Conservation (phyloP, 192 early-diverging fungal genomes). For the Umbelopsis isabellina region DNA sequence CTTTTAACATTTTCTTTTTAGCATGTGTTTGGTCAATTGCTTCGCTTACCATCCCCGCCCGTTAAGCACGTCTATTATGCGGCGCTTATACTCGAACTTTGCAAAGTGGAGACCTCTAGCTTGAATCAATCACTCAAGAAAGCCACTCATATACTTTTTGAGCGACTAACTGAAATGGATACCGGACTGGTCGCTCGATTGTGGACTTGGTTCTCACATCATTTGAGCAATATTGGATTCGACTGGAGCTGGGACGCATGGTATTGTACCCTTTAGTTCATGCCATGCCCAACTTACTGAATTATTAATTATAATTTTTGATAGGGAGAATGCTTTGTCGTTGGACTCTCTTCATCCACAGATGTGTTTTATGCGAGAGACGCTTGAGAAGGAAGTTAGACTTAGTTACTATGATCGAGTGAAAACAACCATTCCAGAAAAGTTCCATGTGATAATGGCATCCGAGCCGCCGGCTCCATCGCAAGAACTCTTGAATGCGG, state of each 20-base stretch:
- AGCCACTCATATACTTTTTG: constrained; percentile 64
- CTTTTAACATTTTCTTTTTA: not conserved
- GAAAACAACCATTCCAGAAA: constrained; percentile 73
- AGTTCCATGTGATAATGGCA: constrained; percentile 62
- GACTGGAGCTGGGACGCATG: constrained; percentile 90
- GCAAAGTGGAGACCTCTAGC: constrained; percentile 59
- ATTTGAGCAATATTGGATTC: constrained; percentile 93
- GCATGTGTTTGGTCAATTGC: constrained; percentile 52
- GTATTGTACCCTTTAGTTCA: constrained; percentile 38
- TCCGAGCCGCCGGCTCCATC: constrained; percentile 65
- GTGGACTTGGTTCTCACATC: constrained; percentile 87
- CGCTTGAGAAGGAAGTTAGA: constrained; percentile 82
- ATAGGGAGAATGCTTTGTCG: constrained; percentile 58
- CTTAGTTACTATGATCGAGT: constrained; percentile 91
- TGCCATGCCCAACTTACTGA: not conserved
- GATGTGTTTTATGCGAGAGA: constrained; percentile 83
- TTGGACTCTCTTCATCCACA: constrained; percentile 57
- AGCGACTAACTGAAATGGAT: constrained; percentile 76
- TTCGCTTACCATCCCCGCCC: constrained; percentile 50
- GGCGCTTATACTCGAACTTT: constrained; percentile 71
- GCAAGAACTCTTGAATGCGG: constrained; percentile 70
- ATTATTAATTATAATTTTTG: not conserved
- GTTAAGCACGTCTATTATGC: constrained; percentile 76
- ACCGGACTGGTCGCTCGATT: constrained; percentile 84
- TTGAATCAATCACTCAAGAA: constrained; percentile 71